Base-by-base conservation (phyloP, 164 flowering plant genomes). In the Stephania japonica region DNA sequence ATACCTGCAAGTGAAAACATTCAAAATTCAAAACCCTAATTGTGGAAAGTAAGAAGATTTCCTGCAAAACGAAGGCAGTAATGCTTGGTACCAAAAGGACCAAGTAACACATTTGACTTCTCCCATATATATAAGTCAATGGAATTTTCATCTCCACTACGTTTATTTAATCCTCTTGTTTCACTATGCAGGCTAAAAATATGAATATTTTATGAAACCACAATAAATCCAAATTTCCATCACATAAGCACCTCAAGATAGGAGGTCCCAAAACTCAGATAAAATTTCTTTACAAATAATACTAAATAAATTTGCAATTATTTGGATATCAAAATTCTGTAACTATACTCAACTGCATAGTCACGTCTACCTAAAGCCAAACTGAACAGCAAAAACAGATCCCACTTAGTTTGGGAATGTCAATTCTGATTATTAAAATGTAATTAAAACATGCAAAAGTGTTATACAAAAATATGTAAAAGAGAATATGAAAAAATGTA, bases 1-100 rank as follows among this genome's bases (percentile, higher is more conserved):
- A 93, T 84, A 75, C 97, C 99, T 96, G 85, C 69, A 75, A 80
- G n/a, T 75, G 21, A 64, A 63, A 63, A 47, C 18, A 73, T 69
- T 47, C 27, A 59, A 61, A 3, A 56, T 1, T 56, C n/a, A 56
- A 56, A 3, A 56, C 14, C 16, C 4, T 16, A 56, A 56, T 56
- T 56, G 19, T 3, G n/a, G 62, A n/a, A 56, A 56, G n/a, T 56
- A 56, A 13, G 4, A 32, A 32, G 4, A 32, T 32, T 32, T 32
- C 38, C 38, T 32, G 38, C 38, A 32, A 32, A 19, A 56, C 62
- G 1, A 56, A 56, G 21, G 18, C 62, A 56, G 38, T 32, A 32
- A 32, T 32, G 38, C 62, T 16, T 56, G 62, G 62, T 47, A 47
- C 26, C 41, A 65, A 27, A 42, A 65, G 18, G 67, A 13, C 67